Percentiles rank a stretch among this genome's conserved stretches.
These are phyloP conservation scores for Trichophyton verrucosum DNA, from an alignment of 2,329 filamentous ascomycete species.

Conservation along the genomic window DNA sequence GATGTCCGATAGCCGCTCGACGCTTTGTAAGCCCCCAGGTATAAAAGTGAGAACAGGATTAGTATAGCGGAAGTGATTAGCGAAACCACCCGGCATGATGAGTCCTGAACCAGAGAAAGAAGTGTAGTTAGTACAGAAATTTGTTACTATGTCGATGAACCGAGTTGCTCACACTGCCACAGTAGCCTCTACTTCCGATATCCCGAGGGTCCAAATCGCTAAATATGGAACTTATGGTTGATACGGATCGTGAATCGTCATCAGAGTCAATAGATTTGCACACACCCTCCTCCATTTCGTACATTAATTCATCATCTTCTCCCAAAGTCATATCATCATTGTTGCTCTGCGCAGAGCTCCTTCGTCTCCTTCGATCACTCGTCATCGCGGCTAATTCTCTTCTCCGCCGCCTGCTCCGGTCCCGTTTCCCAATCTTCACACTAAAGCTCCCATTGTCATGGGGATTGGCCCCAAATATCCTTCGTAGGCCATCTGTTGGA, in stretches of 20 bases:
- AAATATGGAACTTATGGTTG: constrained; percentile 33
- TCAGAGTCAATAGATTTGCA: constrained; percentile 33
- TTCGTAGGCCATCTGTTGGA: constrained; percentile 25
- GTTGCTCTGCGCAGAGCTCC: constrained; percentile 29
- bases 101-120: constrained; percentile 11
- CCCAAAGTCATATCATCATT: constrained; percentile 37
- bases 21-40: constrained; percentile 46
- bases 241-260: constrained; percentile 52
- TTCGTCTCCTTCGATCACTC: constrained; percentile 21
- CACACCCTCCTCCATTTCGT: constrained; percentile 76
- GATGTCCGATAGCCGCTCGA: constrained; percentile 29
- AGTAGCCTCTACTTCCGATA: constrained; percentile 22
- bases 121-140: background rate
- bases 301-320: constrained; percentile 68
- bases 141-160: background rate
- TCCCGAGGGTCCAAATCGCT: constrained; percentile 39
- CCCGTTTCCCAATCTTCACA: constrained; percentile 38
- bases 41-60: constrained; percentile 42
- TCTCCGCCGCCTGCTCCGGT: constrained; percentile 42
- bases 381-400: constrained; percentile 18
- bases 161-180: constrained; percentile 2
- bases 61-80: constrained; percentile 36
- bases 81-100: constrained; percentile 20
- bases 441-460: constrained; percentile 31
- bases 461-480: constrained; percentile 28